Evolutionary conservation across 306 rosid genomes (phyloP), one percentile per base, ranked within the genome.

Genomic region (Vicia villosa): DNA sequence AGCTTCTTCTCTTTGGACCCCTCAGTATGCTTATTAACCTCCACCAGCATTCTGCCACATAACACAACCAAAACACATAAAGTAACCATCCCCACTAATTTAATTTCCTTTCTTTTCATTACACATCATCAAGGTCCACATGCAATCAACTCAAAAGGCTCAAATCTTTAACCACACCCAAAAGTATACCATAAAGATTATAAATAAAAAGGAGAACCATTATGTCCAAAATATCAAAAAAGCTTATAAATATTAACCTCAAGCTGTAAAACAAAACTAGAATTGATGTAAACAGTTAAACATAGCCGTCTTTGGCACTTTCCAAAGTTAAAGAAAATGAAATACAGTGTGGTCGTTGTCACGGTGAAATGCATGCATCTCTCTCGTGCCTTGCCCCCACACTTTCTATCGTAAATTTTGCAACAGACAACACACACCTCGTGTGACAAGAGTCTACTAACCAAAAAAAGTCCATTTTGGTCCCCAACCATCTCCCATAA

Each of bases 1-100:
- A 91, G 57, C 75, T 56, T 80, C 83, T 89, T 91, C 69, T 91
- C 97, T 80, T 87, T 91, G 84, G 84, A 70, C 72, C 96, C 96
- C 78, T 91, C 97, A 0, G 97, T 91, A 38, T 91, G 97, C 83
- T 91, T 89, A 80, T 96, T 91, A 55, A 91, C 97, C 65, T 91
- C 97, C 84, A 91, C 96, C 82, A 45, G 87, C 97, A 91, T 91
- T 77, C 97, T 91, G 83, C 66, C 57, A 46, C 43, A 71, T 58
- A 22, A 43, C 5, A 49, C 30, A 62, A 57, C 26, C 3, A 50
- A 47, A 66, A 47, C 5, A 62, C 30, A 43, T 24, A 40, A 42
- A 24, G 54, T 71, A 21, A 51, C 5, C 22, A 59, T 40, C 19
- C 9, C 9, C 32, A 30, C 65, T 69, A 15, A 24, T 13, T 26